phyloP scores from a whole-genome alignment of 1,284 basidiomycete species.

The Cryptococcus neoformans region DNA sequence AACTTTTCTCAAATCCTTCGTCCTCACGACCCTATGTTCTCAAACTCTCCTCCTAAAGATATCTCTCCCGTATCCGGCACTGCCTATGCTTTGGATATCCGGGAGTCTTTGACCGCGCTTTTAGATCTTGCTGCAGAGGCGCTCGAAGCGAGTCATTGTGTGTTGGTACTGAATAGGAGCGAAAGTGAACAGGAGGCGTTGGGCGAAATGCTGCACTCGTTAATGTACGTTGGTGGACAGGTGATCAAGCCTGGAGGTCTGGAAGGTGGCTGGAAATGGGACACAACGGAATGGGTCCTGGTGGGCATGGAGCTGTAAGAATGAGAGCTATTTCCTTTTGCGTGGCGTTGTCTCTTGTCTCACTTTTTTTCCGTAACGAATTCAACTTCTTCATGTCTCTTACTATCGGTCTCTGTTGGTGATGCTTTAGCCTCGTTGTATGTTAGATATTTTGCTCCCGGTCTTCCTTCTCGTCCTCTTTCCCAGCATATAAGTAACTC shows the following conservation, averaged over 20 bases:
- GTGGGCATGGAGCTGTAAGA: conserved; percentile 46
- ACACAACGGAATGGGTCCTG: conserved; percentile 43
- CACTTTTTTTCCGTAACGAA: neutral
- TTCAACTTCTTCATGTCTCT: neutral
- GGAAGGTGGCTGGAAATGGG: conserved; percentile 46
- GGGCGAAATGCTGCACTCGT: conserved; percentile 42
- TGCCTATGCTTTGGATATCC: conserved; percentile 36
- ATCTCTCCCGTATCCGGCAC: neutral
- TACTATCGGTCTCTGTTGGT: neutral
- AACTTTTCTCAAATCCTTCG: conserved; percentile 44
- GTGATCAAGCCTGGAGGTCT: conserved; percentile 36
- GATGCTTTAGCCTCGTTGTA: neutral
- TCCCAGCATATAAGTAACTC: too few species aligned
- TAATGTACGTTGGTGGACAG: conserved; percentile 48
- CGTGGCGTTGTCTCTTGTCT: neutral
- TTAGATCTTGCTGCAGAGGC: conserved; percentile 46
- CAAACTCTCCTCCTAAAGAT: conserved; percentile 5
- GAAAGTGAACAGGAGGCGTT: conserved; percentile 40
- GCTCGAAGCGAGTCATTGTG: conserved; percentile 35
- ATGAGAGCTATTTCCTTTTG: neutral
- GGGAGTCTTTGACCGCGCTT: conserved; percentile 45
- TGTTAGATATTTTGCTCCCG: neutral
- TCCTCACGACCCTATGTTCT: conserved; percentile 34
- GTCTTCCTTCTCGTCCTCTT: neutral
- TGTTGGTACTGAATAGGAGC: conserved; percentile 42